Base-by-base conservation (phyloP, 257 asterid genomes). In the Solanum chiquidenum region DNA sequence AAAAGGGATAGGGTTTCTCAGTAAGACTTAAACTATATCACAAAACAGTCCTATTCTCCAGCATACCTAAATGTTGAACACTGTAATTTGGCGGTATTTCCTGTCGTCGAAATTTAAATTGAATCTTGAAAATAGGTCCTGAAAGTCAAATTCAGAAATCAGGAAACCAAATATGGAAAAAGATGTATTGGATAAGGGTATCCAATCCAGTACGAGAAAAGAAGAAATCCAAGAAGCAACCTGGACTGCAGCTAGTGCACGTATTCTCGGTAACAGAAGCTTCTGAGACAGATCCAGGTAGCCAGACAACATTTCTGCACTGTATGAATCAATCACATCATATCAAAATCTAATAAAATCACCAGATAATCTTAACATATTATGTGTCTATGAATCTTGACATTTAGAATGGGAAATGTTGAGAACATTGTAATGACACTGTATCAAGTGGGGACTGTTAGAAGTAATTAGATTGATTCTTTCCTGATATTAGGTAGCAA, bases 301-400 rank as follows among this genome's bases (percentile, higher is more conserved):
- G 98, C 99, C 99, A 96, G 89, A 95, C 95, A 69, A 69, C 99
- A 90, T 91, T 94, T 92, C 98, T 93, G 89, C 99, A 96, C 99
- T 96, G 95, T 49, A 89, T 91, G 86, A 86, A 71, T 71, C 77
- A 71, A 71, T 31, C 5, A 71, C 31, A 71, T 71, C n/a, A 71
- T 71, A 31, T 71, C 77, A 71, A 71, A 71, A 71, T 71, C 7
- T 71, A 71, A 71, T 69, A 3, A 29, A 33, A 71, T 71, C 40
- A 8, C 77, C 40, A 31, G n/a, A 31, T 21, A 71, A 71, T 31
- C 40, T 69, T 69, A 29, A 2, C 40, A 31, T 71, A 71, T 31
- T 11, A 71, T 71, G 77, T 71, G 77, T 71, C 18, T 71, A 14
- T 29, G 40, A 71, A 71, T 71, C 38, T 71, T 5, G 23, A 71